These are phyloP conservation scores for Uronychia binucleata DNA, from an alignment of 73 alveolate genomes.

Conservation along the genomic window DNA sequence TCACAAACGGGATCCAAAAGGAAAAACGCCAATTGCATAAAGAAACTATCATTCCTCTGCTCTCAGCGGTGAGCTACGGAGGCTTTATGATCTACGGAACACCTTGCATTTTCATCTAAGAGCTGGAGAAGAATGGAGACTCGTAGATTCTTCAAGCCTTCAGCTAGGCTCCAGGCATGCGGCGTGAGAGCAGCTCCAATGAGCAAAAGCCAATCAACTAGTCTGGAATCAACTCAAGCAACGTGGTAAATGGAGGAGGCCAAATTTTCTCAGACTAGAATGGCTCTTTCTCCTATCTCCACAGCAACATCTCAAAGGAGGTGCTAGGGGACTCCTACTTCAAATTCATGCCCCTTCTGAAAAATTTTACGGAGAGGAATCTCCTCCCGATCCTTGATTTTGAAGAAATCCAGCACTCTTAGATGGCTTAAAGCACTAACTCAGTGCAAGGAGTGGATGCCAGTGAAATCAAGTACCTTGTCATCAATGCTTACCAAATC, in stretches of 20 bases:
- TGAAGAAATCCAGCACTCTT: conserved; percentile 15
- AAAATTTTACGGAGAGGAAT: conserved; percentile 24
- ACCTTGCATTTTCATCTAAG: conserved; percentile 6
- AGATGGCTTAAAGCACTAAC: background rate
- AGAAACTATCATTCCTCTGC: conserved; percentile 12
- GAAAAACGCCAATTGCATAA: background rate
- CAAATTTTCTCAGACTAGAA: too few relatives aligned
- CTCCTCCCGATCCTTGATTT: conserved; percentile 46
- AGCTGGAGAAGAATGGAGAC: background rate
- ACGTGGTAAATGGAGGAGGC: background rate
- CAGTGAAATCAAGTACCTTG: conserved; percentile 21
- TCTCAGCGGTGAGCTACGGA: conserved; percentile 5
- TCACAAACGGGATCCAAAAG: too few relatives aligned
- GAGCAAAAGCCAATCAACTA: background rate
- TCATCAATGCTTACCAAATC: conserved; percentile 9
- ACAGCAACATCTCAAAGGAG: conserved; percentile 30
- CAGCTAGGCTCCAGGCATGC: too few relatives aligned
- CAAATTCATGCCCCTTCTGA: conserved; percentile 47
- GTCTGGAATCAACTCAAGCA: background rate
- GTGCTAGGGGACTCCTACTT: conserved; percentile 12
- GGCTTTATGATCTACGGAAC: conserved; percentile 15
- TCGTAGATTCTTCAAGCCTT: background rate
- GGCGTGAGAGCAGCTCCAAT: background rate
- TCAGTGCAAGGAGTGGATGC: background rate
- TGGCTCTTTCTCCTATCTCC: conserved; percentile 36